Conservation (phyloP, 306 rosid genomes). For the Glycine soja region DNA sequence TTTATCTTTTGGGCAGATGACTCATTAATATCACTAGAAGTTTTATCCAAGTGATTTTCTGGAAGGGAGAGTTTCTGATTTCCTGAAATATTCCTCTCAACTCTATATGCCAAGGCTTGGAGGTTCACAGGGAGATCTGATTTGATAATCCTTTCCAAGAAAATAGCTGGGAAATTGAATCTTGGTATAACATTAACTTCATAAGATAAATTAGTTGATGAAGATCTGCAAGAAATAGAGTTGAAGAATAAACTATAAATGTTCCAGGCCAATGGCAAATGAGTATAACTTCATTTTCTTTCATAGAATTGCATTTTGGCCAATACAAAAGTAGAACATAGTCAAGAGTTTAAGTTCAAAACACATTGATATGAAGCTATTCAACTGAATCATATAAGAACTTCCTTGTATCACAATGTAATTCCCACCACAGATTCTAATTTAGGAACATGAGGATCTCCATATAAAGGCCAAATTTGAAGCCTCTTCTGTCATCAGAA, state of each 20-base stretch:
- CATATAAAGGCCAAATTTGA: slow-evolving; percentile 30
- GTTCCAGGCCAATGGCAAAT: too few relatives aligned
- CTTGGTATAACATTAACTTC: slow-evolving; percentile 96
- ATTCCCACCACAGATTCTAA: slow-evolving; percentile 6
- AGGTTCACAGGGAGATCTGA: slow-evolving; percentile 97
- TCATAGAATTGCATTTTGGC: too few relatives aligned
- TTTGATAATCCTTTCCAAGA: slow-evolving; percentile 88
- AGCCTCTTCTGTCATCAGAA: slow-evolving; percentile 17
- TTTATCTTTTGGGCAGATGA: slow-evolving; percentile 52
- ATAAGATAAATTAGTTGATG: slow-evolving; percentile 73
- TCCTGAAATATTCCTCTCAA: slow-evolving; percentile 65
- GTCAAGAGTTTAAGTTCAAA: slow-evolving; percentile 4
- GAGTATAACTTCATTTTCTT: too few relatives aligned
- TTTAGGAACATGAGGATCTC: slow-evolving; percentile 3
- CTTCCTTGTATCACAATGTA: background rate
- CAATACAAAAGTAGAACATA: background rate
- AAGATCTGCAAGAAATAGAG: slow-evolving; percentile 62
- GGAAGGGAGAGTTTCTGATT: slow-evolving; percentile 46
- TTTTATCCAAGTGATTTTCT: slow-evolving; percentile 47
- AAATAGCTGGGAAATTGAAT: slow-evolving; percentile 92
- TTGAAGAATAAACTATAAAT: slow-evolving; percentile 23
- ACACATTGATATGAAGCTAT: slow-evolving; percentile 11
- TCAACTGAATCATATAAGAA: background rate
- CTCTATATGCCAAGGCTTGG: slow-evolving; percentile 83
- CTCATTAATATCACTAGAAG: slow-evolving; percentile 41